Conservation (phyloP, 1,284 basidiomycete species). For the Crucibulum parvulum region DNA sequence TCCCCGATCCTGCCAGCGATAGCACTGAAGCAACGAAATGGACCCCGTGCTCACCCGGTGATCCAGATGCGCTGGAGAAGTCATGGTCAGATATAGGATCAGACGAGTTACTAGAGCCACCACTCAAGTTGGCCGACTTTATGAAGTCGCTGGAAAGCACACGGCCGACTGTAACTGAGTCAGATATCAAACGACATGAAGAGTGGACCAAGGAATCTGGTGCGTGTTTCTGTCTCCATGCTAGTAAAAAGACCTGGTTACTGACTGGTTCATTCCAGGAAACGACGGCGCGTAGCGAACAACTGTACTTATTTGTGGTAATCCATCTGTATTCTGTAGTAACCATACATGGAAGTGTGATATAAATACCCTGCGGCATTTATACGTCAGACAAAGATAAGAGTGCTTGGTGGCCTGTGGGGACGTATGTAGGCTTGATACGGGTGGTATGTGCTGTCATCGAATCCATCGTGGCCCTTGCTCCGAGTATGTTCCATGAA, state of each 20-base stretch:
- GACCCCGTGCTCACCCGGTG: constrained; percentile 97
- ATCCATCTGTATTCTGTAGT: too few species aligned
- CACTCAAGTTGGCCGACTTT: constrained; percentile 84
- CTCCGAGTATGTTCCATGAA: too few species aligned
- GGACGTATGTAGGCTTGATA: too few species aligned
- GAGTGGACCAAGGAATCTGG: constrained; percentile 93
- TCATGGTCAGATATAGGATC: constrained; percentile 92
- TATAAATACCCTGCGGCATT: too few species aligned
- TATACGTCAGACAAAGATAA: too few species aligned
- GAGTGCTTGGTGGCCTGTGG: too few species aligned
- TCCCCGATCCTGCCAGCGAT: constrained; percentile 39
- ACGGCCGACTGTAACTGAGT: constrained; percentile 88
- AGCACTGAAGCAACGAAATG: constrained; percentile 54
- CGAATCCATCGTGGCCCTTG: too few species aligned
- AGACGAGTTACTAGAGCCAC: constrained; percentile 91
- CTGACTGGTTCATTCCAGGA: constrained; percentile 7
- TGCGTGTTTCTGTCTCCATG: constrained; percentile 31
- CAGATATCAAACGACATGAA: constrained; percentile 91
- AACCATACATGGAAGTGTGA: too few species aligned
- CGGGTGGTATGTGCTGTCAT: too few species aligned
- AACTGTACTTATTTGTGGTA: background rate
- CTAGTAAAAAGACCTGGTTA: background rate
- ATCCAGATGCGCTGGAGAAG: constrained; percentile 87
- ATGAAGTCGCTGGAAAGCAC: constrained; percentile 84
- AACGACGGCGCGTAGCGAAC: constrained; percentile 23